Conservation (phyloP, 2,329 filamentous ascomycete species). For the Dryadomyces quercivorus region DNA sequence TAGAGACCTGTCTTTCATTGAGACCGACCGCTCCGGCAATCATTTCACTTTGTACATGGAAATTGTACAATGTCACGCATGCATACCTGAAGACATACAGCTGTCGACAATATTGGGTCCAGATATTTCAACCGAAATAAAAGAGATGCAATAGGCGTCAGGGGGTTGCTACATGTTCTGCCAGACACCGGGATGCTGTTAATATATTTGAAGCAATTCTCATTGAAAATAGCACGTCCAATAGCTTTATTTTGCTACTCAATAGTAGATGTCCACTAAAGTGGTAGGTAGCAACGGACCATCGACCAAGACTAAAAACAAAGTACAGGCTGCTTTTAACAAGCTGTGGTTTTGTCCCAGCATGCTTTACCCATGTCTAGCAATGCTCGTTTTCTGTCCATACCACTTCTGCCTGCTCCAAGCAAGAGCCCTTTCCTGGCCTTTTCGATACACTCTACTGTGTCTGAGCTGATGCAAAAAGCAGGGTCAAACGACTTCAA, state of each 20-base stretch:
- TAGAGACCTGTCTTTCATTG: background rate
- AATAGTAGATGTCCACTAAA: too few relatives aligned
- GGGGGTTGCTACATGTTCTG: background rate
- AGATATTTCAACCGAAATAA: background rate
- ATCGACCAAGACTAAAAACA: slow-evolving; percentile 5
- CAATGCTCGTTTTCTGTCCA: background rate
- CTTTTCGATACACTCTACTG: slow-evolving; percentile 34
- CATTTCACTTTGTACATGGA: background rate
- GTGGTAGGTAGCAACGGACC: background rate
- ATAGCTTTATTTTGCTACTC: background rate
- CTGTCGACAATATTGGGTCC: background rate
- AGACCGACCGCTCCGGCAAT: background rate
- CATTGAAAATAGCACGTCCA: too few relatives aligned
- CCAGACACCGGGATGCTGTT: background rate
- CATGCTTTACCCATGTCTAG: slow-evolving; percentile 3
- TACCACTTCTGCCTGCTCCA: background rate
- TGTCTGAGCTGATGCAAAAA: slow-evolving; percentile 60
- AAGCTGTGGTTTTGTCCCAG: slow-evolving; percentile 19
- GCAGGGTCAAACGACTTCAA: slow-evolving; percentile 62
- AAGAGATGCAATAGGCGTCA: background rate
- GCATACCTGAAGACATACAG: background rate
- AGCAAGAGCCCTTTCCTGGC: slow-evolving; percentile 28
- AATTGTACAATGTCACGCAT: background rate
- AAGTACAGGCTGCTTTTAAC: slow-evolving; percentile 13
- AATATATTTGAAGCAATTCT: background rate